Base-by-base conservation (phyloP, 352 stramenopile species). In the Phytophthora pini region DNA sequence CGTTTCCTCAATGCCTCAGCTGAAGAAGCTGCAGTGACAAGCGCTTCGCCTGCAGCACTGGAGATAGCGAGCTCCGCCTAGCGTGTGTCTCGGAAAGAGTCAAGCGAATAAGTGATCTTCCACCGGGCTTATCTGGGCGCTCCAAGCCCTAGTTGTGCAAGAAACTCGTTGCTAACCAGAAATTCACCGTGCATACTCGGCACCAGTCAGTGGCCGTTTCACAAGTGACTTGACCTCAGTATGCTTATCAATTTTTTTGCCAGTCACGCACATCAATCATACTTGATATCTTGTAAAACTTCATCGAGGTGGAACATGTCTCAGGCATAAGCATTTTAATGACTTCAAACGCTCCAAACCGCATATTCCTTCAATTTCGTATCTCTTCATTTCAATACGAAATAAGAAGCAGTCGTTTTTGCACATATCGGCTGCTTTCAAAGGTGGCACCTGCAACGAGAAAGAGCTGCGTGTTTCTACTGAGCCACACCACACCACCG, bases 231-330 rank as follows among this genome's bases (percentile, higher is more conserved):
- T 39, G 46, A 3, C 46, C 52, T 26, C 55, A 40, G 34, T 68
- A 62, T 56, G 52, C 48, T 27, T 22, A 22, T 45, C 31, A 55
- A 45, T 44, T 60, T 70, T 65, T 60, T 65, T 60, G 56, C 55
- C 26, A 65, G 55, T 55, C 62, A 31, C 13, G 0, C 11, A 24
- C 6, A n/a, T 24, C 48, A 36, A 36, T 13, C 13, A 39, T 20
- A 64, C 9, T 31, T 44, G n/a, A 44, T 43, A 6, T 31, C 51
- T 53, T 36, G 20, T 5, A 5, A 56, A 43, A 57, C 6, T 11
- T 0, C 24, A 62, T 62, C 0, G 0, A 2, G 3, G 3, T 22
- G 20, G 1, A 22, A 47, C 39, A 59, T 65, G 26, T 65, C 36
- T 50, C 56, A 53, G 13, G 2, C 10, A 6, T 47, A 26, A 27